Evolutionary conservation across 2,329 filamentous ascomycete genomes (phyloP), one percentile per base, ranked within the genome.

Genomic region (Xylaria sp.): DNA sequence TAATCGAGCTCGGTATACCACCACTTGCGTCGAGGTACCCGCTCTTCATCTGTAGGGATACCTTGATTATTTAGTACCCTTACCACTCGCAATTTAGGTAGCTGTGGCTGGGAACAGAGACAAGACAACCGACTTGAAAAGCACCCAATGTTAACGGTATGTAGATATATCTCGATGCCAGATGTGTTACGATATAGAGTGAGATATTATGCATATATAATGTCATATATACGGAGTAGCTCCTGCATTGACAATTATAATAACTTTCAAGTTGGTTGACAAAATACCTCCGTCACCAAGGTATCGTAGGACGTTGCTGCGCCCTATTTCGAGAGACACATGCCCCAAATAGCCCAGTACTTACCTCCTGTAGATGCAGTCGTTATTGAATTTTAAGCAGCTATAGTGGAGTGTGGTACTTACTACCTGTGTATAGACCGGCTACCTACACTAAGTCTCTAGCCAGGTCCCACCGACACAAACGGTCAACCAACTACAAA

Each of bases 1-100:
- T 18, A 70, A 69, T 70, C 25, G 40, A 62, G 65, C 58, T 57
- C 50, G 53, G 67, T 60, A 42, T 60, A 37, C 55, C 29, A 54
- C 57, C 35, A 68, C 50, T 53, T 42, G 27, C 47, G 51, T 54
- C 25, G 29, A 59, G 47, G 37, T 62, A 59, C 53, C 42, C 48
- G 53, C 63, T 65, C 27, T 35, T 35, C 63, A 42, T 66, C 35
- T 27, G 27, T 18, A 42, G 42, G 44, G 18, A 47, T 60, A 21
- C 3, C 25, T 25, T 16, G 25, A 21, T 27, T 35, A 54, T 3
- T 3, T 21, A 25, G 44, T 40, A n/a, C 21, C n/a, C 37, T n/a
- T 58, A 58, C 54, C 10, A 32, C 16, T 29, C 16, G 27, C 44
- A 23, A 21, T 47, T n/a, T n/a, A n/a, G n/a, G n/a, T 21, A 18